These are phyloP conservation scores for Leishmania gerbilli DNA, from an alignment of 208 protist genomes.

Conservation along the genomic window DNA sequence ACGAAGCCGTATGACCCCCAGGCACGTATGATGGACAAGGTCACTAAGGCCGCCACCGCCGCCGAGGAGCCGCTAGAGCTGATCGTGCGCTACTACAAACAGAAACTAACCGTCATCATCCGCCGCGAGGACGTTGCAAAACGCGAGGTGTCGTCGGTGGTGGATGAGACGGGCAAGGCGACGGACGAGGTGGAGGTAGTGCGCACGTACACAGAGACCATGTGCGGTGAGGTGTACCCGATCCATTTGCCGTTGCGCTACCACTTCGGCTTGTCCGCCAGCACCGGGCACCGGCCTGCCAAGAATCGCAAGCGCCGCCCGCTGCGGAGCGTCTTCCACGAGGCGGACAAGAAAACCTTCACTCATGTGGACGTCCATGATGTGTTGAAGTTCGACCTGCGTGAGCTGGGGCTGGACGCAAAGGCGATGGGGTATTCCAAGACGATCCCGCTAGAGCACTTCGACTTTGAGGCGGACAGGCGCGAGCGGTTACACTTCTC, in stretches of 20 bases:
- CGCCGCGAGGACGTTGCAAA: slow-evolving; percentile 46
- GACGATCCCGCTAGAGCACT: slow-evolving; percentile 75
- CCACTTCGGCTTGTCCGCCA: slow-evolving; percentile 80
- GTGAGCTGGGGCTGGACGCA: slow-evolving; percentile 68
- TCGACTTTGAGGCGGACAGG: slow-evolving; percentile 69
- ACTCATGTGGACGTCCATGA: slow-evolving; percentile 85
- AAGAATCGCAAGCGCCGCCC: slow-evolving; percentile 24
- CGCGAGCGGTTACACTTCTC: slow-evolving; percentile 74
- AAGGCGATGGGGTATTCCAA: slow-evolving; percentile 81
- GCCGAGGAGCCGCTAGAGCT: slow-evolving; percentile 73
- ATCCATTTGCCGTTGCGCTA: slow-evolving; percentile 60
- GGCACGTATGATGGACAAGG: slow-evolving; percentile 22
- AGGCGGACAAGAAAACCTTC: slow-evolving; percentile 27
- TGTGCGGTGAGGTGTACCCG: slow-evolving; percentile 78
- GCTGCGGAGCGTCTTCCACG: slow-evolving; percentile 33
- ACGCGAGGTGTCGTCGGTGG: slow-evolving; percentile 16
- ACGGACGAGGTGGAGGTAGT: slow-evolving; percentile 41
- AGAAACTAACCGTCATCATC: slow-evolving; percentile 59
- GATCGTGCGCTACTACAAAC: slow-evolving; percentile 76
- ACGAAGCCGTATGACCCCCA: slow-evolving; percentile 37
- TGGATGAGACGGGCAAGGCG: slow-evolving; percentile 16
- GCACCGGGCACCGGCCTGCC: slow-evolving; percentile 52
- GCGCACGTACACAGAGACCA: slow-evolving; percentile 65
- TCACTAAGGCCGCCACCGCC: slow-evolving; percentile 31
- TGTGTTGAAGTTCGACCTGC: slow-evolving; percentile 65